Base-by-base conservation (phyloP, 305 asterid species). In the Salvia sclarea region DNA sequence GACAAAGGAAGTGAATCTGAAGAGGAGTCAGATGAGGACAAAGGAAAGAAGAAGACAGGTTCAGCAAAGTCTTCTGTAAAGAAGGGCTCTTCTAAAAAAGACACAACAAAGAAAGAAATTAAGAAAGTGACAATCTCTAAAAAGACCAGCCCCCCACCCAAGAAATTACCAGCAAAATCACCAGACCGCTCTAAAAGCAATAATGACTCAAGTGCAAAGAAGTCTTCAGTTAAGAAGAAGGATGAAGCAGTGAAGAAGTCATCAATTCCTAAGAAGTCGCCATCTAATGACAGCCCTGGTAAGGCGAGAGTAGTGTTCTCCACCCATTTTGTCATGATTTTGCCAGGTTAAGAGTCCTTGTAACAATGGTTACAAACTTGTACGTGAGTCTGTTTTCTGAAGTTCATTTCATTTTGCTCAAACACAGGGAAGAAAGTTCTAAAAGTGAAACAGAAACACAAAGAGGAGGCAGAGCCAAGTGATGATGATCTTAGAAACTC, bases 261-360 rank as follows among this genome's bases (percentile, higher is more conserved):
- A 18, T 56, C 92, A 48, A 64, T 81, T 62, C 84, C 83, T 22
- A 86, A 81, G 83, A 85, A 82, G 70, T 58, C 87, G 17, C 68
- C 78, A 38, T 17, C 91, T 52, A 87, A 75, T 74, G 91, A 82
- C 72, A 86, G 66, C 61, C 73, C 83, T 54, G 96, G 98, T 91
- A 69, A 80, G 93, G 44, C 16, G 1, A 72, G 18, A 59, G 28
- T 5, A 1, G 28, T 5, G 0, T 14, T 35, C 62, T 67, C 24
- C 58, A 45, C 37, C 48, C 12, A 9, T 52, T 64, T 62, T 52
- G 6, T 49, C 68, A 24, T 50, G 40, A 6, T 41, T 37, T 11
- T 14, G n/a, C 45, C 41, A 38, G 44, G 61, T 40, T 68, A 28
- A 25, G 38, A 53, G 25, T n/a, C 41, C 40, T n/a, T 56, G 10